A percentile compares a stretch with the other conserved stretches of the same genome.
Conservation (phyloP, 2,329 filamentous ascomycete genomes). For the Aspergillus neotritici region DNA sequence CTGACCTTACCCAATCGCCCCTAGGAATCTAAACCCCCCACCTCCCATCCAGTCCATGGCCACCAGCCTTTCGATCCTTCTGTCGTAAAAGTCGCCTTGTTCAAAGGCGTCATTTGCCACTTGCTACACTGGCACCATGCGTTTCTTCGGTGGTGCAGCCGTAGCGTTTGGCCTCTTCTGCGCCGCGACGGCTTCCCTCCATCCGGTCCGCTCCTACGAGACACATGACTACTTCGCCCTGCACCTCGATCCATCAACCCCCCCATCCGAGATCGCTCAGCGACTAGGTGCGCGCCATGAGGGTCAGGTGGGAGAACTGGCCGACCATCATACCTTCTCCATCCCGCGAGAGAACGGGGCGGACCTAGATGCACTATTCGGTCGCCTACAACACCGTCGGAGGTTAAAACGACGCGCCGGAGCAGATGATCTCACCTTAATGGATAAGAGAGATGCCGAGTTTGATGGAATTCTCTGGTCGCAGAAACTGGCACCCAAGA, state of each 20-base stretch:
- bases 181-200: constrained; percentile 45
- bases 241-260: constrained; percentile 63
- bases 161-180: constrained; percentile 33
- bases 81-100: constrained; percentile 5
- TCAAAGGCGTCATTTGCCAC: constrained; percentile 5
- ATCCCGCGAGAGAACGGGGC: constrained; percentile 55
- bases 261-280: constrained; percentile 63
- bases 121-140: constrained; percentile 16
- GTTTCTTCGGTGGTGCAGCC: constrained; percentile 17
- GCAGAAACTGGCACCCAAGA: constrained; percentile 67
- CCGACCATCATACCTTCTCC: constrained; percentile 80
- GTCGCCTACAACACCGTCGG: constrained; percentile 52
- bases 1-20: no score
- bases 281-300: constrained; percentile 73
- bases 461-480: constrained; percentile 72
- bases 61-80: constrained; percentile 12
- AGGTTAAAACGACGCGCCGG: constrained; percentile 53
- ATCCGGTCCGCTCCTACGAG: constrained; percentile 62
- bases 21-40: no score
- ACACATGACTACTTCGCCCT: constrained; percentile 89
- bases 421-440: constrained; percentile 3
- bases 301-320: constrained; percentile 70
- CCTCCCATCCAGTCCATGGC: constrained; percentile 12
- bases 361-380: constrained; percentile 46
- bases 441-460: constrained; percentile 40